These are phyloP conservation scores for Arthrobotrys conoides DNA, from an alignment of 2,329 filamentous ascomycete genomes.

Conservation along the genomic window DNA sequence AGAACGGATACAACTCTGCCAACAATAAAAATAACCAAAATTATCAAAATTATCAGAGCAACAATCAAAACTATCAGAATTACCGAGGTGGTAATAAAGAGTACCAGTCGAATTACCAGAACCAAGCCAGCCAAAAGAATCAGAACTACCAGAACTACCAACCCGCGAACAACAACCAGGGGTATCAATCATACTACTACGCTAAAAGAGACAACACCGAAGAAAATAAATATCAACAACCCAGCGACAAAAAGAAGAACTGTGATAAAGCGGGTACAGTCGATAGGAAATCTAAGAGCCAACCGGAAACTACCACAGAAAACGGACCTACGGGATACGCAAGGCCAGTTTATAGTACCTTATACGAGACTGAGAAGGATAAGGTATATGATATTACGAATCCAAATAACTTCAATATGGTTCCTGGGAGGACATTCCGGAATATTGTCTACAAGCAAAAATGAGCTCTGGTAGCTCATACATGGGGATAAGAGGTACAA, in stretches of 20 bases:
- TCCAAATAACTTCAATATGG: conserved; percentile 18
- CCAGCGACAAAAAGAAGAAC: background rate
- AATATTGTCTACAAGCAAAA: background rate
- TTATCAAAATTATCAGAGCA: conserved; percentile 7
- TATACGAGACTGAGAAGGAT: conserved; percentile 2
- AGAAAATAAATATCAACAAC: background rate
- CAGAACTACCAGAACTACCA: conserved; percentile 2
- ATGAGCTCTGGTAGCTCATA: background rate
- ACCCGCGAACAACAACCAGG: background rate
- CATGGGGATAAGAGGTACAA: no score
- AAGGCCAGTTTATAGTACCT: background rate
- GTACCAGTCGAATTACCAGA: no score
- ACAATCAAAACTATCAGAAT: background rate
- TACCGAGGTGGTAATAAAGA: background rate
- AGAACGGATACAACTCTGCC: conserved; percentile 3
- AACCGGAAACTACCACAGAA: background rate
- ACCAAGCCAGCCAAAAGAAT: background rate
- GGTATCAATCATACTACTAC: conserved; percentile 5
- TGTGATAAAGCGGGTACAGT: background rate
- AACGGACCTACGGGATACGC: background rate
- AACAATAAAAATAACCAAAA: background rate
- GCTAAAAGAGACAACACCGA: background rate
- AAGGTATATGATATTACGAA: conserved; percentile 4
- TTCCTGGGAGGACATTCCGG: background rate
- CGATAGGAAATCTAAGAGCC: background rate